Conservation (phyloP, 2,329 filamentous ascomycete genomes). For the Lasiodiplodia hormozganensis region DNA sequence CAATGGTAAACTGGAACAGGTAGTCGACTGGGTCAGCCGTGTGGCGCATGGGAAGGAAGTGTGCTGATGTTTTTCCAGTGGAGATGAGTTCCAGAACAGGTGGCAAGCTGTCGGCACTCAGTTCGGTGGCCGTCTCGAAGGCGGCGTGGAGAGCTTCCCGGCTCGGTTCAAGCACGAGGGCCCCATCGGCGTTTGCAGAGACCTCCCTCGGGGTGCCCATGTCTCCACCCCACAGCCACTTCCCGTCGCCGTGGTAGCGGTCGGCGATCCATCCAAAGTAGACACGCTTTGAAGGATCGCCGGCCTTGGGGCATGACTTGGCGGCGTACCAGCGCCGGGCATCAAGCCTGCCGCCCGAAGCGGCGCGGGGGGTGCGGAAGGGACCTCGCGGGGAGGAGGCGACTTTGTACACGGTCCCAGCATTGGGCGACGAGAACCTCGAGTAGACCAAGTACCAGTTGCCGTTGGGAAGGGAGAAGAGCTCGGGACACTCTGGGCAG, state of each 20-base stretch:
- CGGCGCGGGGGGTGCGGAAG: constrained; percentile 41
- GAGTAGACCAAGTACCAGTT: constrained; percentile 44
- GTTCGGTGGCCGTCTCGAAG: constrained; percentile 1
- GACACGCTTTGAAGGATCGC: constrained; percentile 39
- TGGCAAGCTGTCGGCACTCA: constrained; percentile 1
- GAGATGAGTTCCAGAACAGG: background rate
- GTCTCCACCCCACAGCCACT: constrained; percentile 50
- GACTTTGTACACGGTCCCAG: constrained; percentile 47
- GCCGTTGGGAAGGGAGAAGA: constrained; percentile 44
- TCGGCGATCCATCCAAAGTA: constrained; percentile 48
- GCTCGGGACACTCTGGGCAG: constrained; percentile 49
- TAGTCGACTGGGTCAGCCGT: background rate
- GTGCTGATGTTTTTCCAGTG: constrained; percentile 7
- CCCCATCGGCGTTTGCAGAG: constrained; percentile 38
- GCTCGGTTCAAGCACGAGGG: constrained; percentile 36
- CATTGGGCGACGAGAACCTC: constrained; percentile 42
- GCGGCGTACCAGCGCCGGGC: constrained; percentile 49
- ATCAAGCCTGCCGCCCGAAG: constrained; percentile 44
- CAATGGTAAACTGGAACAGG: constrained; percentile 23
- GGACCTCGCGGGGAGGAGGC: constrained; percentile 46
- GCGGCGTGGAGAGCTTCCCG: constrained; percentile 24
- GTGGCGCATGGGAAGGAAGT: background rate
- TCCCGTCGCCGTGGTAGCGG: constrained; percentile 42
- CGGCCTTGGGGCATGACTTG: constrained; percentile 39
- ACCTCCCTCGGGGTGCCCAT: constrained; percentile 43